These are phyloP conservation scores for Daedaleopsis sinensis DNA, from an alignment of 768 basidiomycete genomes.

Conservation along the genomic window DNA sequence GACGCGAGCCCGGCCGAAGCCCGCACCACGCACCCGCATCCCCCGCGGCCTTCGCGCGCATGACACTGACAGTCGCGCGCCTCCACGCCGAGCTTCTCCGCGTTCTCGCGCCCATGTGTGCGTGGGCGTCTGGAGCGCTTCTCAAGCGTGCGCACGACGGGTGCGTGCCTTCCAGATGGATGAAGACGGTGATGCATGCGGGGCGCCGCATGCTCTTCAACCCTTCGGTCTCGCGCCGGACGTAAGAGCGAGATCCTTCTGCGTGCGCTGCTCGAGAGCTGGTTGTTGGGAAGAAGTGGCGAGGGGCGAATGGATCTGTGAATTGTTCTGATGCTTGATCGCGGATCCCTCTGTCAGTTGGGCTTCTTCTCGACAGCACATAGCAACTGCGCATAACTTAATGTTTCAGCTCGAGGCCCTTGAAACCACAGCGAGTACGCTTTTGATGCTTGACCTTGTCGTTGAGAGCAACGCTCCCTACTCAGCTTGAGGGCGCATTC, in stretches of 20 bases:
- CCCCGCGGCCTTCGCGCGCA: not conserved
- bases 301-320: not conserved
- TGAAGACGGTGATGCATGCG: slow-evolving; percentile 3
- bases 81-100: not conserved
- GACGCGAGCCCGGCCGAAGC: not conserved
- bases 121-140: not conserved
- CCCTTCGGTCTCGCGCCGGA: too few species aligned
- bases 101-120: slow-evolving; percentile 8
- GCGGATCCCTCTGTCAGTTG: slow-evolving; percentile 7
- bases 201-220: not conserved
- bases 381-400: not conserved
- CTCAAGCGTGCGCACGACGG: not conserved
- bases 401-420: not conserved
- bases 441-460: too few species aligned
- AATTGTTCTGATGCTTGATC: slow-evolving; percentile 14
- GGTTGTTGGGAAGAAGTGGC: not conserved
- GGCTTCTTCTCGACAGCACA: not conserved
- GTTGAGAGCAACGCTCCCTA: not conserved
- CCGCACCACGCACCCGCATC: not conserved
- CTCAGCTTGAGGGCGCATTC: too few species aligned
- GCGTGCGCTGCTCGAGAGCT: not conserved
- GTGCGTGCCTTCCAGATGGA: not conserved
- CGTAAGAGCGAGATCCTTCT: not conserved
- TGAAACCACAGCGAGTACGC: not conserved
- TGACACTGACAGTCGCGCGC: not conserved